Percentiles rank a stretch among this genome's conserved stretches.
Conservation (phyloP, 2,329 filamentous ascomycete genomes). For the Fusarium buharicum region DNA sequence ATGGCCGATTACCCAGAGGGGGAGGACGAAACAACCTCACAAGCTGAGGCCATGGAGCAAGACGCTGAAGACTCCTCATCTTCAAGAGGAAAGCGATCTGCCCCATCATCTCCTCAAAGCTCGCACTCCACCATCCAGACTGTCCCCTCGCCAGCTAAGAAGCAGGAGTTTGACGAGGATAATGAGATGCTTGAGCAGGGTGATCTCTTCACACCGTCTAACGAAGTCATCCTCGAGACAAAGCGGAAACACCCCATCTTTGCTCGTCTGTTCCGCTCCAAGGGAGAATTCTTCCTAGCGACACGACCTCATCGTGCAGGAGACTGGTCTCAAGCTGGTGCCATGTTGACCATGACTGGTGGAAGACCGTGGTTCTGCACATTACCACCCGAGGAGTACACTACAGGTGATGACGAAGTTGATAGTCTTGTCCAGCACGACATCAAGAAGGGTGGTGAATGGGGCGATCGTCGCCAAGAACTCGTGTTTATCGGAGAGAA, state of each 20-base stretch:
- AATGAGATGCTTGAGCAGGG: conserved; percentile 35
- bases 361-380: conserved; percentile 70
- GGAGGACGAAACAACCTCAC: neutral
- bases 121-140: conserved; percentile 41
- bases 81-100: conserved; percentile 30
- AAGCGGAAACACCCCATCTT: conserved; percentile 66
- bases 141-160: conserved; percentile 38
- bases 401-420: conserved; percentile 58
- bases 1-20: conserved; percentile 36
- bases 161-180: conserved; percentile 26
- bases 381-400: conserved; percentile 62
- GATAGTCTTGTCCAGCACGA: conserved; percentile 61
- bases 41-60: neutral
- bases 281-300: conserved; percentile 70
- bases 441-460: conserved; percentile 65
- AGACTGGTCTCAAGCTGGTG: conserved; percentile 72
- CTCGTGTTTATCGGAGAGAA: conserved; percentile 78
- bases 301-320: conserved; percentile 65
- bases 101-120: conserved; percentile 39
- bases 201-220: conserved; percentile 51
- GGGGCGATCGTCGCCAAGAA: conserved; percentile 77
- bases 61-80: conserved; percentile 27
- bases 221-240: conserved; percentile 61
- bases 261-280: conserved; percentile 68
- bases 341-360: conserved; percentile 69